Evolutionary conservation across 441 rosid species (phyloP).

Genomic region (California macrophylla): DNA sequence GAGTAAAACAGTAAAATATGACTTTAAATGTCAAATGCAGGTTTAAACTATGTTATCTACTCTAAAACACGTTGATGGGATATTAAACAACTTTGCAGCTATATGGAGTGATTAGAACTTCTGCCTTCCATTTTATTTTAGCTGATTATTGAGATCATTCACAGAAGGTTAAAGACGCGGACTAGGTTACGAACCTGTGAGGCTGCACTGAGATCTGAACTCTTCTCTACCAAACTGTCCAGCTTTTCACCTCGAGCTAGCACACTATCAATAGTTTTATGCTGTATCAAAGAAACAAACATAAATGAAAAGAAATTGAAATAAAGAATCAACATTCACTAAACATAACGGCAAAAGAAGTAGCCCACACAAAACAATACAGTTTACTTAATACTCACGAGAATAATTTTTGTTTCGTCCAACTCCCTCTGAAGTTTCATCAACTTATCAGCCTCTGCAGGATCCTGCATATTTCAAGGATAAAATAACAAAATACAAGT

Average conservation of each 20-base stretch:
- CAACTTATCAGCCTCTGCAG: slow-evolving; percentile 93
- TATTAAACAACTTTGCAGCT: neutral
- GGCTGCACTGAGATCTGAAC: slow-evolving; percentile 92
- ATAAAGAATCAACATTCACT: neutral
- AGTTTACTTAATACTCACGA: slow-evolving; percentile 42
- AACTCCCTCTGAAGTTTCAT: slow-evolving; percentile 92
- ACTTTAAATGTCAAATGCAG: neutral
- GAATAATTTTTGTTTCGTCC: slow-evolving; percentile 95
- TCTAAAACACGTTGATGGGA: neutral
- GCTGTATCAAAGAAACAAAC: slow-evolving; percentile 37
- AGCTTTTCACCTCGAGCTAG: slow-evolving; percentile 82
- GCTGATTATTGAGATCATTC: neutral
- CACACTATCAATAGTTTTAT: slow-evolving; percentile 89
- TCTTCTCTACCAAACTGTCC: slow-evolving; percentile 81
- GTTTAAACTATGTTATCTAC: neutral
- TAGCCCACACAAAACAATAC: neutral
- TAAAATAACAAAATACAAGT: slow-evolving; percentile 6
- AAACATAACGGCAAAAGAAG: too few relatives aligned
- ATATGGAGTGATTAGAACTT: neutral
- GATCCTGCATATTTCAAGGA: slow-evolving; percentile 49
- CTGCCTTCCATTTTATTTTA: neutral
- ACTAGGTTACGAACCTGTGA: slow-evolving; percentile 56
- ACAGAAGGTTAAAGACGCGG: neutral
- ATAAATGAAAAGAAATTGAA: slow-evolving; percentile 1
- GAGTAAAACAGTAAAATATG: too few relatives aligned